Conservation (phyloP, 495 filamentous ascomycete genomes). For the Recurvomyces mirabilis region DNA sequence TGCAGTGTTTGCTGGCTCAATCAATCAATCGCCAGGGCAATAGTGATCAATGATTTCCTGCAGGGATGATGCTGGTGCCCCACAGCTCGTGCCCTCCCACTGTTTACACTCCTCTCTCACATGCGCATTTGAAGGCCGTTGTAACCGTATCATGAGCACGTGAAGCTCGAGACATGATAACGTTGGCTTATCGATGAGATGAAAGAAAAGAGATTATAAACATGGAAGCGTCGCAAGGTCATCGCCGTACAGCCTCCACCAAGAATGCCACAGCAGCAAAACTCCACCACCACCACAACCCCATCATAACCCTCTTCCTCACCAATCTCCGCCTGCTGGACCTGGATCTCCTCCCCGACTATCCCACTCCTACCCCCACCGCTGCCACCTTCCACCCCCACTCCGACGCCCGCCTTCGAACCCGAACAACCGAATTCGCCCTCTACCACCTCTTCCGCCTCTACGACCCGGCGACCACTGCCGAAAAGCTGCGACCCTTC, state of each 20-base stretch:
- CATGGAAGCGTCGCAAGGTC: neutral
- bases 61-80: too few species aligned
- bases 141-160: too few species aligned
- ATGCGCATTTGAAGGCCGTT: too few species aligned
- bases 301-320: conserved; percentile 56
- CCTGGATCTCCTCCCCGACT: conserved; percentile 61
- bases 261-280: conserved; percentile 16
- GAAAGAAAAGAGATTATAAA: neutral
- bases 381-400: conserved; percentile 61
- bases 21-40: too few species aligned
- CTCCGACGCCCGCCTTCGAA: conserved; percentile 47
- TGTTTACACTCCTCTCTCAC: too few species aligned
- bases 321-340: conserved; percentile 71
- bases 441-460: conserved; percentile 68
- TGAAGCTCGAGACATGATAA: neutral
- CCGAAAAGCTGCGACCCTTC: conserved; percentile 74
- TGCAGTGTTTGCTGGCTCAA: neutral
- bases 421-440: conserved; percentile 72
- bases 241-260: conserved; percentile 19
- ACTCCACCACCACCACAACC: conserved; percentile 31
- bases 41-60: too few species aligned
- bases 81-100: too few species aligned
- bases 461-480: conserved; percentile 61
- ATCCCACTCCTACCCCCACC: conserved; percentile 65
- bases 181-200: neutral